Evolutionary conservation across 805 yeast genomes (phyloP).

Genomic region (Wickerhamiella siamensis): DNA sequence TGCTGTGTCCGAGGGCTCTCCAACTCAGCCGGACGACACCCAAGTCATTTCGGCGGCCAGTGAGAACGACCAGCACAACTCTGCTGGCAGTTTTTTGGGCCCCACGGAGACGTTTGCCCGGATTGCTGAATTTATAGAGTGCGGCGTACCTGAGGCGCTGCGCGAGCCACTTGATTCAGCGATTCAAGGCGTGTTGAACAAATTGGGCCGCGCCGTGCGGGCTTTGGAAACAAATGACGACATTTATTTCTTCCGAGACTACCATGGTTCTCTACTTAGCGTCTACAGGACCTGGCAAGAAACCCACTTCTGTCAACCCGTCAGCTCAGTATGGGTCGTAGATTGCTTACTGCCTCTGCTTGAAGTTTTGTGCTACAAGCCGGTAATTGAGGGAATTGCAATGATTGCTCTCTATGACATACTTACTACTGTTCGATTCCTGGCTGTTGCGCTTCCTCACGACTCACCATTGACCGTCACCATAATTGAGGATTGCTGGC

Average conservation of each 20-base stretch:
- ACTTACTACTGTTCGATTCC: background rate
- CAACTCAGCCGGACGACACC: too few species aligned
- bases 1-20: too few species aligned
- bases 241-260: conserved; percentile 13
- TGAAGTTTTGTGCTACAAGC: background rate
- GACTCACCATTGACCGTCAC: background rate
- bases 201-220: conserved; percentile 9
- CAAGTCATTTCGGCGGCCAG: too few species aligned
- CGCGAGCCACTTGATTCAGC: conserved; percentile 1
- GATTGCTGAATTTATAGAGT: too few species aligned
- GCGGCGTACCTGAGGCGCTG: too few species aligned
- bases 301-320: background rate
- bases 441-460: background rate
- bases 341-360: background rate
- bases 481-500: background rate
- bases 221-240: conserved; percentile 5
- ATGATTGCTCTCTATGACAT: background rate
- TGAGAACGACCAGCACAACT: too few species aligned
- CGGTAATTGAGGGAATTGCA: background rate
- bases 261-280: conserved; percentile 11
- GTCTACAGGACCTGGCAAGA: background rate
- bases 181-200: conserved; percentile 4
- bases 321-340: background rate
- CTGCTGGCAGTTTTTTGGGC: too few species aligned
- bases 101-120: too few species aligned